Base-by-base conservation (phyloP, 1,284 basidiomycete genomes). In the Melampsora americana region DNA sequence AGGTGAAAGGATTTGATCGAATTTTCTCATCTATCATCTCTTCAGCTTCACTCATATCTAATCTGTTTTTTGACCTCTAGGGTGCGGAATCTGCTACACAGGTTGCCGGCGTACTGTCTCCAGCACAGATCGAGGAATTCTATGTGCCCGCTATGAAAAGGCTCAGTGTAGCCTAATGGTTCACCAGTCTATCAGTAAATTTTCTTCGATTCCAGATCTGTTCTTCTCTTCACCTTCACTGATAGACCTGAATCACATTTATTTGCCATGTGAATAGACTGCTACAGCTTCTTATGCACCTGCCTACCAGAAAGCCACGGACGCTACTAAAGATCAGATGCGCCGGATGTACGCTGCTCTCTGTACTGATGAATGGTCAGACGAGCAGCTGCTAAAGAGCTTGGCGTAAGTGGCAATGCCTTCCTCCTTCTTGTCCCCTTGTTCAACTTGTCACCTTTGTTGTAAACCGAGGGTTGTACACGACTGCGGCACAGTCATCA, bases 281-380 rank as follows among this genome's bases (percentile, higher is more conserved):
- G 92, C 96, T 61, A 94, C 94, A 77, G 92, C 95, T 2, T 87
- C 99, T 42, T 99, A 94, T 83, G 89, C 93, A 12, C 89, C 94
- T 20, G 92, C 93, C 30, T 99, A 99, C 83, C 86, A 89, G 44
- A 89, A 89, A 80, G 91, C 92, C 16, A 87, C 89, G 1, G 83
- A 89, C 20, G 81, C 86, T 59, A 86, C 90, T 73, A 93, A 97
- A 84, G 92, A 93, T 77, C n/a, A n/a, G n/a, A n/a, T n/a, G n/a
- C n/a, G n/a, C n/a, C n/a, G n/a, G n/a, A n/a, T n/a, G n/a, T n/a
- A n/a, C n/a, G n/a, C n/a, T n/a, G n/a, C n/a, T n/a, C n/a, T n/a
- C n/a, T n/a, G n/a, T n/a, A n/a, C n/a, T 95, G 98, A 74, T 86
- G 99, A 81, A 99, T 99, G 96, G 96, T 99, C 78, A 88, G 95